Conservation (phyloP, 2,329 filamentous ascomycete species). For the Lecanicillium sp. region DNA sequence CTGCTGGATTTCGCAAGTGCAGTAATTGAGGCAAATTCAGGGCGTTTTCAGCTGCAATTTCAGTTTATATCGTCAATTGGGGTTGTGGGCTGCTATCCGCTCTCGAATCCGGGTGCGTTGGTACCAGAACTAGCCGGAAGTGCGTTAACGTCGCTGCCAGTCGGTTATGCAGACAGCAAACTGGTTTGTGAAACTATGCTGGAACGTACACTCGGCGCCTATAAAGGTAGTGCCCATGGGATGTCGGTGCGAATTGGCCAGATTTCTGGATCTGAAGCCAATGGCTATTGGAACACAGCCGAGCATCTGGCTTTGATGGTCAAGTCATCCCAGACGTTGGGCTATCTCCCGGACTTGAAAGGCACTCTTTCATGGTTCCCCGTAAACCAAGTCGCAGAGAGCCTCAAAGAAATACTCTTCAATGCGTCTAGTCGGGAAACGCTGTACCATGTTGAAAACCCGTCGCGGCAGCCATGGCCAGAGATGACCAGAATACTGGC, state of each 20-base stretch:
- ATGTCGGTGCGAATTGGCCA: slow-evolving; percentile 32
- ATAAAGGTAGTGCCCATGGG: slow-evolving; percentile 35
- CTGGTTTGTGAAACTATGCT: slow-evolving; percentile 45
- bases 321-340: background rate
- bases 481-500: too few relatives aligned
- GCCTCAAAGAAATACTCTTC: background rate
- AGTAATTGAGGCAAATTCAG: slow-evolving; percentile 16
- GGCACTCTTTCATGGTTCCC: background rate
- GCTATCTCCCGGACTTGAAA: background rate
- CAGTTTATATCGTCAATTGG: slow-evolving; percentile 38
- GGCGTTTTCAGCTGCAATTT: slow-evolving; percentile 26
- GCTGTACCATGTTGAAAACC: background rate
- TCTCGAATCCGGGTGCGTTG: slow-evolving; percentile 17
- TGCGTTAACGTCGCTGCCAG: slow-evolving; percentile 35
- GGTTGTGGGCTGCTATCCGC: slow-evolving; percentile 28
- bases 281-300: slow-evolving; percentile 1
- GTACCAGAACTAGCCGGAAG: slow-evolving; percentile 39
- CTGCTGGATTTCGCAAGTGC: slow-evolving; percentile 39
- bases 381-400: background rate
- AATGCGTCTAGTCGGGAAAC: background rate
- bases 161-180: slow-evolving; percentile 49
- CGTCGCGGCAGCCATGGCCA: background rate
- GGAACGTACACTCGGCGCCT: slow-evolving; percentile 37
- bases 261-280: background rate
- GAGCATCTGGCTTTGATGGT: background rate